These are phyloP conservation scores for Tanacetum coccineum DNA, from an alignment of 129 eudicot species.

Conservation along the genomic window DNA sequence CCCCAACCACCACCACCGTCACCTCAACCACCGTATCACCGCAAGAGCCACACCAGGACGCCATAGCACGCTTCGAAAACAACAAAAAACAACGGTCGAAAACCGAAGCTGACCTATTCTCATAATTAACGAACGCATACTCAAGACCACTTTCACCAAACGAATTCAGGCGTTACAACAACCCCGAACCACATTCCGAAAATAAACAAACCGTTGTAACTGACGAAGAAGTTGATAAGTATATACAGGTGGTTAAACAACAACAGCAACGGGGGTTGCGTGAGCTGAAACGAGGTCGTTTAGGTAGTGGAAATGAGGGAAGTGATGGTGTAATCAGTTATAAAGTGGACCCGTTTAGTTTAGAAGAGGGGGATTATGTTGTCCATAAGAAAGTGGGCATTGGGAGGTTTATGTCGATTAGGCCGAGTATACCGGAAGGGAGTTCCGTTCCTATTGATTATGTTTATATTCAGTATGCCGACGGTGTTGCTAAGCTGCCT, in stretches of 20 bases:
- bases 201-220: conserved; percentile 36
- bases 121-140: too few species aligned
- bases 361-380: conserved; percentile 82
- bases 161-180: conserved; percentile 40
- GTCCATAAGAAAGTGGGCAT: conserved; percentile 94
- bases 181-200: conserved; percentile 22
- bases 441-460: conserved; percentile 58
- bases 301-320: conserved; percentile 1
- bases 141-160: conserved; percentile 53
- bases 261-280: conserved; percentile 86
- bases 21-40: conserved; percentile 19
- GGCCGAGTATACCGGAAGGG: conserved; percentile 53
- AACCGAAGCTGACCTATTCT: conserved; percentile 49
- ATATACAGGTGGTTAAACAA: conserved; percentile 68
- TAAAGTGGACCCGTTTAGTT: conserved; percentile 82
- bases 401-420: conserved; percentile 77
- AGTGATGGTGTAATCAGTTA: conserved; percentile 41
- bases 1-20: conserved; percentile 8
- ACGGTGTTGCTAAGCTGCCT: conserved; percentile 95
- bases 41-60: conserved; percentile 30
- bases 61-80: conserved; percentile 24
- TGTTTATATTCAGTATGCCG: conserved; percentile 89
- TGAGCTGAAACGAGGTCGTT: conserved; percentile 54
- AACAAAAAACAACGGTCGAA: background rate
- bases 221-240: conserved; percentile 81